Evolutionary conservation across 139 green algal species (phyloP), one percentile per base, ranked within the genome.

Genomic region (Coccomyxa sp.): DNA sequence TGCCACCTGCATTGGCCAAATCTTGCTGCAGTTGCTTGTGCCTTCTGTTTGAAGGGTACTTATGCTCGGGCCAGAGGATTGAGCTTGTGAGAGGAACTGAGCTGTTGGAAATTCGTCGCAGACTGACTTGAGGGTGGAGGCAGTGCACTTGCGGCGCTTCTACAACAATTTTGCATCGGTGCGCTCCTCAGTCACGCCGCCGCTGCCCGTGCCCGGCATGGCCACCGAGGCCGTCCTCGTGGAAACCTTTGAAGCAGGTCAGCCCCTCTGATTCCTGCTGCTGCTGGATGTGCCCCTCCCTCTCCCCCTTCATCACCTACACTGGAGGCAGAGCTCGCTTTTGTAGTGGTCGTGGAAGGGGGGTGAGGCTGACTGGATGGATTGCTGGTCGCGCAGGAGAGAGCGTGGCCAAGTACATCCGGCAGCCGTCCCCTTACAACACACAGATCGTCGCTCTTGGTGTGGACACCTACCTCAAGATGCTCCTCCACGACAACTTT

Each of bases 401-500:
- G 74, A 89, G 87, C 32, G 91, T 98, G 60, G 75, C 91, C 0
- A 58, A 86, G 63, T 96, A 91, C 87, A 93, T 96, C 59, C 83
- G 85, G 59, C 58, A 79, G n/a, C 84, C 82, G 12, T 80, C 76
- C 11, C 85, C 88, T 38, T 82, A 92, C 82, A 95, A 96, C 89
- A 91, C 89, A 14, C 81, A 90, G 79, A 89, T 97, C 27, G 94
- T 97, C 86, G 88, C 86, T 28, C 85, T 97, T 68, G 95, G 95
- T 0, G 85, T 96, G 82, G 90, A 94, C 84, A 92, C 87, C 13
- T 99, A 97, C 91, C 86, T 99, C 45, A 93, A 97, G 84, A 98
- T 98, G 94, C 86, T 98, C 81, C 88, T 98, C 67, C 82, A 83
- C 68, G 93, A 98, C 90, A 97, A 97, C 89, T 97, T 97, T 83